Evolutionary conservation across 257 asterid species (phyloP).

Genomic region (Craterostigma plantagineum): DNA sequence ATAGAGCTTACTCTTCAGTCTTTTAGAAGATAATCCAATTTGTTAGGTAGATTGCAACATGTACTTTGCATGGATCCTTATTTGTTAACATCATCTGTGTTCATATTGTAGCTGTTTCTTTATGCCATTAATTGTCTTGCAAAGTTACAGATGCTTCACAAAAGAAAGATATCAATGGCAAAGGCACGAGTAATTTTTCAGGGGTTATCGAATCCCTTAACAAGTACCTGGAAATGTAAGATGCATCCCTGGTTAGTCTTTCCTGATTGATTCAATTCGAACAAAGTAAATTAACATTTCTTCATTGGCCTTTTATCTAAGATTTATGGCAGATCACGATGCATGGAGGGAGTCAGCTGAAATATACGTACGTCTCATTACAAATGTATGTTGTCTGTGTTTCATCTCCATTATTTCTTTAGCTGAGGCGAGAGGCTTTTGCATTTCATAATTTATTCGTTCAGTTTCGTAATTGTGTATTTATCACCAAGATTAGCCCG

Average conservation of each 20-base stretch:
- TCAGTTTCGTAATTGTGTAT: too few relatives aligned
- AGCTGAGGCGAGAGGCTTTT: too few relatives aligned
- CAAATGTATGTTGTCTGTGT: conserved; percentile 56
- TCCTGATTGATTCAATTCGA: conserved; percentile 11
- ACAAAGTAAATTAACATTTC: conserved; percentile 8
- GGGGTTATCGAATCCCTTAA: conserved; percentile 66
- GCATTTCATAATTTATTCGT: too few relatives aligned
- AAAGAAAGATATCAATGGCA: conserved; percentile 80
- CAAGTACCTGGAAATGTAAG: conserved; percentile 92
- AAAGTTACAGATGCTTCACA: conserved; percentile 52
- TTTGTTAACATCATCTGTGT: not conserved
- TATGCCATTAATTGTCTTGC: conserved; percentile 3
- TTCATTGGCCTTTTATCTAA: conserved; percentile 21
- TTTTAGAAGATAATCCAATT: conserved; percentile 65
- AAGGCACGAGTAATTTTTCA: conserved; percentile 76
- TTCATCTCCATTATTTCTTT: not conserved
- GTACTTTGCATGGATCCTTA: too few relatives aligned
- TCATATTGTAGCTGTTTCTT: too few relatives aligned
- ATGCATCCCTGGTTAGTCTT: conserved; percentile 6
- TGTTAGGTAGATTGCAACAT: conserved; percentile 41
- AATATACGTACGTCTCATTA: conserved; percentile 63
- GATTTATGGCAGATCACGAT: conserved; percentile 98
- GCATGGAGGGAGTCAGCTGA: conserved; percentile 99
- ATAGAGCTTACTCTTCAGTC: conserved; percentile 72
- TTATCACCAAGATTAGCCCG: too few relatives aligned